phyloP scores from a whole-genome alignment of 2,329 filamentous ascomycete species.

The Boeremia exigua region DNA sequence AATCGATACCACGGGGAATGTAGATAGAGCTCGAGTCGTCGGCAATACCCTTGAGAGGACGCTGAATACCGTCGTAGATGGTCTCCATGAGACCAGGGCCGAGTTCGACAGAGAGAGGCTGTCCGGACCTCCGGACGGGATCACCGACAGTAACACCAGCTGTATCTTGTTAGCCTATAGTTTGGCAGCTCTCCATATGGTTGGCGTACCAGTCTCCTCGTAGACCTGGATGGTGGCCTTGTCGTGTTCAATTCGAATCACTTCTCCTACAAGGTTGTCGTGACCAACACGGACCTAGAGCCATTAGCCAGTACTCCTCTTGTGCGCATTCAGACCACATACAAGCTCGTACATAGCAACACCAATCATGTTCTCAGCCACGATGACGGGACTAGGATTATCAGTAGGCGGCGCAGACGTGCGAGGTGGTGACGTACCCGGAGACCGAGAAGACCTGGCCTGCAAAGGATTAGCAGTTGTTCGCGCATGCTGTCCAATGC shows the following conservation, averaged over 20 bases:
- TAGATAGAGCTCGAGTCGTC: constrained; percentile 86
- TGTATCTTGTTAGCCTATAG: constrained; percentile 48
- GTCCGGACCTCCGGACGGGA: constrained; percentile 86
- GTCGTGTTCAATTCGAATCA: constrained; percentile 95
- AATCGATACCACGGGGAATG: constrained; percentile 90
- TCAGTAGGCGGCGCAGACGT: constrained; percentile 33
- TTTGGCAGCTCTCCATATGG: background rate
- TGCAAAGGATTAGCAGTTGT: constrained; percentile 34
- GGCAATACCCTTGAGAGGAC: constrained; percentile 86
- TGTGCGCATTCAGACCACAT: constrained; percentile 45
- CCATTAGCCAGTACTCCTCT: constrained; percentile 16
- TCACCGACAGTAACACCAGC: constrained; percentile 96
- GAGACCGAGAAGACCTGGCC: constrained; percentile 75
- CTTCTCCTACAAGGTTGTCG: constrained; percentile 91
- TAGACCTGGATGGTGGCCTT: constrained; percentile 98
- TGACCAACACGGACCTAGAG: constrained; percentile 85
- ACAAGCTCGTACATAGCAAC: constrained; percentile 99
- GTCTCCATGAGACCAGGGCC: constrained; percentile 97
- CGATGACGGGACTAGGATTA: constrained; percentile 75
- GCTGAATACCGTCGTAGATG: constrained; percentile 99
- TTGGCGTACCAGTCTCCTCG: constrained; percentile 85
- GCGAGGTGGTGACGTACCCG: constrained; percentile 53
- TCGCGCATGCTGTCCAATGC: background rate
- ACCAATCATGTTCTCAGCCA: constrained; percentile 98
- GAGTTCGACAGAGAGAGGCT: constrained; percentile 96